Evolutionary conservation across 2,329 filamentous ascomycete genomes (phyloP), one percentile per base, ranked within the genome.

Genomic region (Amauroascus niger): DNA sequence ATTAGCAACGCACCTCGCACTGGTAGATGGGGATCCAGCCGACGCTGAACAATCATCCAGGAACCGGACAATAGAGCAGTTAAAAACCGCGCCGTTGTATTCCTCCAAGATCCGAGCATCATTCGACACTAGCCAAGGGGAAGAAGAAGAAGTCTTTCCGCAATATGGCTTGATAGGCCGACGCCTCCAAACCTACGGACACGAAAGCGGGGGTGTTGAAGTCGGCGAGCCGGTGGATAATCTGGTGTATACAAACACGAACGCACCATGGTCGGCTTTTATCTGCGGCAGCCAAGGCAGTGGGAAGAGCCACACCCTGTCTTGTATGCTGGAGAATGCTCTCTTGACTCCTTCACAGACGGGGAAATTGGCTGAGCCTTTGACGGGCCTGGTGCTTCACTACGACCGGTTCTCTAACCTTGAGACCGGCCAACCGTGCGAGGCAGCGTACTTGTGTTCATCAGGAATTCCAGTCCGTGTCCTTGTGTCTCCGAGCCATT

Each of bases 201-300:
- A 55, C n/a, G 33, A 20, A 2, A 24, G 40, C 6, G 39, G 52
- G 6, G 40, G 52, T 8, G n/a, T 33, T 28, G 52, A 52, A 6
- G 22, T 24, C n/a, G 22, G 40, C 22, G 45, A 43, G 11, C 46
- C 45, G 2, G 55, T 52, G 13, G 40, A 63, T 14, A 60, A 64
- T 28, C 53, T 66, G n/a, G 49, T 68, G 3, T 67, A 64, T 33
- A 54, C 60, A 16, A 83, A 83, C 58, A 75, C 75, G 1, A 74
- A 79, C 24, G 69, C 73, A 0, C 80, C 81, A 0, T 79, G 74
- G 58, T 82, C 79, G 0, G 70, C 74, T 0, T 84, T 84, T 62
- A 78, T 84, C 18, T 84, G 81, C 55, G 81, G 81, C 1, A 77
- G 77, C 1, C 80, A 84, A 60, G 81, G 81, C 0, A 78, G 75